phyloP scores from a whole-genome alignment of 2,329 filamentous ascomycete genomes.

The Tolypocladium capitatum region DNA sequence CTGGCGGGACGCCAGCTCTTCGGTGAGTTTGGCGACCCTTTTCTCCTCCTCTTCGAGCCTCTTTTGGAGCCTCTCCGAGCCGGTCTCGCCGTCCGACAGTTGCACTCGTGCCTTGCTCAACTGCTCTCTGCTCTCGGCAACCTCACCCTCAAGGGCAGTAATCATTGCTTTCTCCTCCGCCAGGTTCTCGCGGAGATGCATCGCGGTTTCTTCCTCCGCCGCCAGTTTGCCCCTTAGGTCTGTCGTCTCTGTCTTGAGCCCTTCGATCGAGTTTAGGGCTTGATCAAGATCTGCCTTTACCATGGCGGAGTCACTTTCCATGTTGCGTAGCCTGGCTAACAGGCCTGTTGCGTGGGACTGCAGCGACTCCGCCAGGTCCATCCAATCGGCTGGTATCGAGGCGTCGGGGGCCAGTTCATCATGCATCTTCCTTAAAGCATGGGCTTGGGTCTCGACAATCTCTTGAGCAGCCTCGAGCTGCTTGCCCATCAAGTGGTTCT shows the following conservation, averaged over 20 bases:
- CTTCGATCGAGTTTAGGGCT: conserved; percentile 38
- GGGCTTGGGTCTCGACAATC: conserved; percentile 35
- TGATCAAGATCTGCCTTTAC: conserved; percentile 51
- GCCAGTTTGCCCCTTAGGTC: conserved; percentile 38
- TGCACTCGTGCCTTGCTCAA: conserved; percentile 54
- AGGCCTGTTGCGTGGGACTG: conserved; percentile 44
- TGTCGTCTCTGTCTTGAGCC: conserved; percentile 45
- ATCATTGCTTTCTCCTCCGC: conserved; percentile 41
- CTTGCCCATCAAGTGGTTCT: conserved; percentile 35
- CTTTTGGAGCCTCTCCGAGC: conserved; percentile 65
- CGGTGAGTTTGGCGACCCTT: conserved; percentile 51
- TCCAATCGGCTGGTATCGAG: conserved; percentile 39
- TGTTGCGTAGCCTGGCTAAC: conserved; percentile 43
- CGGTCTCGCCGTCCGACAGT: conserved; percentile 71
- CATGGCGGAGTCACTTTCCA: conserved; percentile 46
- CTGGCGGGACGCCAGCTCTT: conserved; percentile 61
- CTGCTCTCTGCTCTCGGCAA: conserved; percentile 54
- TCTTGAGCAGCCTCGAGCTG: conserved; percentile 38
- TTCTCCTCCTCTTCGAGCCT: conserved; percentile 63
- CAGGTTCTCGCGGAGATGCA: conserved; percentile 40
- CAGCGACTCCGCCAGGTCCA: conserved; percentile 46
- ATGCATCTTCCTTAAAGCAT: conserved; percentile 45
- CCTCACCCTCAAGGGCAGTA: conserved; percentile 39
- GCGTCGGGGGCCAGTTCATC: conserved; percentile 41
- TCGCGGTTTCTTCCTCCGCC: conserved; percentile 34